A percentile compares a stretch with the other conserved stretches of the same genome.
Conservation (phyloP, 2,329 filamentous ascomycete genomes). For the Fusarium sp. region DNA sequence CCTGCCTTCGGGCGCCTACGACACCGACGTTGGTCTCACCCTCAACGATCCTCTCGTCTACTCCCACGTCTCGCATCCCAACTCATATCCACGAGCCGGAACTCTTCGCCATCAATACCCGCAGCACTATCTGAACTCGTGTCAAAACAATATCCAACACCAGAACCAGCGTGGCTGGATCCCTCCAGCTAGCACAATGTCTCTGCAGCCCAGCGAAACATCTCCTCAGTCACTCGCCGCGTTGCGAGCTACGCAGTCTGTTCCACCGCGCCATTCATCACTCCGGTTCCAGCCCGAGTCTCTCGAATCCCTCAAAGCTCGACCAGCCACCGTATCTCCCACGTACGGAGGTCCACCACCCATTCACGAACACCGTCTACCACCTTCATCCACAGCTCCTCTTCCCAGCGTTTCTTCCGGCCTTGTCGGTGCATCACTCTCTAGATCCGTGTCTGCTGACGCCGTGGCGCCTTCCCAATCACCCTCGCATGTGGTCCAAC, state of each 20-base stretch:
- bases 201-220: conserved; percentile 25
- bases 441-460: conserved; percentile 45
- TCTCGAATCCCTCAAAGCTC: conserved; percentile 18
- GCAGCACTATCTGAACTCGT: conserved; percentile 35
- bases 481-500: conserved; percentile 50
- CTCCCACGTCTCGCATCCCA: conserved; percentile 31
- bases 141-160: conserved; percentile 26
- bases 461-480: conserved; percentile 45
- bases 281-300: conserved; percentile 32
- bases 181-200: conserved; percentile 39
- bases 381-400: conserved; percentile 36
- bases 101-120: conserved; percentile 39
- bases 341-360: conserved; percentile 26
- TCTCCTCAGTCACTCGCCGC: conserved; percentile 41
- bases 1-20: conserved; percentile 42
- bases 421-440: conserved; percentile 39
- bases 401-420: conserved; percentile 35
- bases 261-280: conserved; percentile 23
- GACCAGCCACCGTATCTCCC: conserved; percentile 33
- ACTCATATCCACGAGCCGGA: conserved; percentile 32
- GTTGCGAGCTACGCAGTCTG: conserved; percentile 37
- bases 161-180: conserved; percentile 34
- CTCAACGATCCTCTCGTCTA: conserved; percentile 32
- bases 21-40: conserved; percentile 33
- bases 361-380: conserved; percentile 25